These are phyloP conservation scores for Geotrichum ghanense DNA, from an alignment of 805 yeast species.

Conservation along the genomic window DNA sequence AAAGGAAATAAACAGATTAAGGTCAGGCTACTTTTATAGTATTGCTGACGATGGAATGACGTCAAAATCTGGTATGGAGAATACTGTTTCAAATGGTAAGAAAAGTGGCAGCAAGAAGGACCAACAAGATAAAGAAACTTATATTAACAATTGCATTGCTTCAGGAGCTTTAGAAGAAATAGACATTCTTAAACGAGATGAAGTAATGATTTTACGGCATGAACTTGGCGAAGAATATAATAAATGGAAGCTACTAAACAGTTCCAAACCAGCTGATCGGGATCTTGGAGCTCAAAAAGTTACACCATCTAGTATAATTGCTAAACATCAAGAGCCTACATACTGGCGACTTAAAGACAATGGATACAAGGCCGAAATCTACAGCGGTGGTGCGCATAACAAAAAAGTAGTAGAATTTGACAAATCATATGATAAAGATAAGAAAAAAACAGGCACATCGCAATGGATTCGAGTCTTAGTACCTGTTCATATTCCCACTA, in stretches of 20 bases:
- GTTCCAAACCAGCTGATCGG: constrained; percentile 9
- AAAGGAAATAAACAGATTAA: background rate
- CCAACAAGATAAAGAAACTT: background rate
- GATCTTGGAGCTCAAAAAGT: constrained; percentile 27
- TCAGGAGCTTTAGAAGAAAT: constrained; percentile 1
- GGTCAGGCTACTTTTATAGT: background rate
- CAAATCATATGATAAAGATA: too few relatives aligned
- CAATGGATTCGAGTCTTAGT: constrained; percentile 37
- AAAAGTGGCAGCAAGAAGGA: too few relatives aligned
- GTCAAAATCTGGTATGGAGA: background rate
- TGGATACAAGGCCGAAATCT: constrained; percentile 9
- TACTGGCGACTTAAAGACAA: constrained; percentile 14
- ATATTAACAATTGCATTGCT: background rate
- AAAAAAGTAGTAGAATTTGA: too few relatives aligned
- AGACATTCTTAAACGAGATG: background rate
- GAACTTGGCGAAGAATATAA: constrained; percentile 11
- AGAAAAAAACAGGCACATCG: too few relatives aligned
- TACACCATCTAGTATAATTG: constrained; percentile 33
- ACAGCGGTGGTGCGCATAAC: too few relatives aligned
- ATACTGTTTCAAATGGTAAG: too few relatives aligned
- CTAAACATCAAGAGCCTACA: constrained; percentile 25
- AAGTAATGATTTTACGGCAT: constrained; percentile 5
- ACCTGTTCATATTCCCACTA: constrained; percentile 58
- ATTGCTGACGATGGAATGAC: background rate
- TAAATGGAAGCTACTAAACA: constrained; percentile 5